Percentiles rank a stretch among this genome's conserved stretches.
These are phyloP conservation scores for Metschnikowia colocasiae DNA, from an alignment of 805 yeast genomes.

Conservation along the genomic window DNA sequence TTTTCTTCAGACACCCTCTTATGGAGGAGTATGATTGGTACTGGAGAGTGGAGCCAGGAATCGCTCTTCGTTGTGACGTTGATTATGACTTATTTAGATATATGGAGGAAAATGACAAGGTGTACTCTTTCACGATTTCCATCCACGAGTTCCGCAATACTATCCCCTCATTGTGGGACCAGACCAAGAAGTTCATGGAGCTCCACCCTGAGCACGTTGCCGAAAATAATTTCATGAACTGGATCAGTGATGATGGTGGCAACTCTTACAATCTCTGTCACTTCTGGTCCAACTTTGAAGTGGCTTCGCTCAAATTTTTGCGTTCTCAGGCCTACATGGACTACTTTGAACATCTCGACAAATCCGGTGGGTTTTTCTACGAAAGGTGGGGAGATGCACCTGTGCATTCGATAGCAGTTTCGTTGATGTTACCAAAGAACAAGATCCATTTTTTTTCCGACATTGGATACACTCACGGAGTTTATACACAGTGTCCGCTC, in stretches of 20 bases:
- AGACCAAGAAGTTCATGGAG: conserved; percentile 63
- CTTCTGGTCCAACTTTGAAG: conserved; percentile 89
- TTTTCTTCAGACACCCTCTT: conserved; percentile 75
- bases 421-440: conserved; percentile 67
- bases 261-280: conserved; percentile 75
- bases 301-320: conserved; percentile 73
- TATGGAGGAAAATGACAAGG: conserved; percentile 71
- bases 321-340: conserved; percentile 63
- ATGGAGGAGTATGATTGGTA: conserved; percentile 79
- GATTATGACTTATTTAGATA: conserved; percentile 83
- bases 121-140: conserved; percentile 84
- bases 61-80: conserved; percentile 76
- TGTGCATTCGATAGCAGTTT: conserved; percentile 82
- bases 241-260: conserved; percentile 68
- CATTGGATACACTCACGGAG: conserved; percentile 80
- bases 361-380: conserved; percentile 87
- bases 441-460: conserved; percentile 77
- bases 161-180: conserved; percentile 79
- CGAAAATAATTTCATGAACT: conserved; percentile 63
- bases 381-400: conserved; percentile 97
- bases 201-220: conserved; percentile 59
- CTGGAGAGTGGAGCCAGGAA: conserved; percentile 93
- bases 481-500: conserved; percentile 78
- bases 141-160: conserved; percentile 81
- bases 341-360: conserved; percentile 72